These are phyloP conservation scores for Zygosaccharomyces sapae DNA, from an alignment of 1,139 yeast species.

Conservation along the genomic window DNA sequence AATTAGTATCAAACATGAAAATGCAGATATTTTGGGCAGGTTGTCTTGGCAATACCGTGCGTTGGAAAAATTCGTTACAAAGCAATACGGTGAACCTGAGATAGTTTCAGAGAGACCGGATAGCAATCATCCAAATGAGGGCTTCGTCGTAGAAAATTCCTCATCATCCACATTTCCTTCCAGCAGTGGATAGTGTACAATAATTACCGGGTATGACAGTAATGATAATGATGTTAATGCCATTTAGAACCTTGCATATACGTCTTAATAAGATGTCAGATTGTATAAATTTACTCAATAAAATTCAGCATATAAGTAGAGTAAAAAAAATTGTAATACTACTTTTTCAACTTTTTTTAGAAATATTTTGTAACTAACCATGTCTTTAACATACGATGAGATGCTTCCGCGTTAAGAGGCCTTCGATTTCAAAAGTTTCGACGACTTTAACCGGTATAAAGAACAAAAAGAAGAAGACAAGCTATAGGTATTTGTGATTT, in stretches of 20 bases:
- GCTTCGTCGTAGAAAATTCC: not conserved
- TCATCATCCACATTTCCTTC: constrained; percentile 4
- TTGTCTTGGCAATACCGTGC: constrained; percentile 38
- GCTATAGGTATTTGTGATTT: not conserved
- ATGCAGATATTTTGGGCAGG: constrained; percentile 20
- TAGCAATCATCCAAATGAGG: not conserved
- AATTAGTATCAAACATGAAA: constrained; percentile 44
- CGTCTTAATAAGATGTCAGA: no score
- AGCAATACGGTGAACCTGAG: constrained; percentile 12
- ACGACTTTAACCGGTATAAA: not conserved
- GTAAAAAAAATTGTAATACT: no score
- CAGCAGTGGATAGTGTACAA: not conserved
- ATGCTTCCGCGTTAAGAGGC: no score
- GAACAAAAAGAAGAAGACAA: not conserved
- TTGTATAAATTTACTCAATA: no score
- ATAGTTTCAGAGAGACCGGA: constrained; percentile 1
- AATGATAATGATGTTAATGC: not conserved
- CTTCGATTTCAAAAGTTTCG: not conserved
- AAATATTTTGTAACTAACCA: no score
- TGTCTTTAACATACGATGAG: no score
- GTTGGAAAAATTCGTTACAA: constrained; percentile 17
- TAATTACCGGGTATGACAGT: not conserved
- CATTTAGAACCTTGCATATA: not conserved
- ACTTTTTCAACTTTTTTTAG: no score
- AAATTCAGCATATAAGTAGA: no score